Evolutionary conservation across 768 basidiomycete genomes (phyloP), one percentile per base, ranked within the genome.

Genomic region (Pleurotus sapidus): DNA sequence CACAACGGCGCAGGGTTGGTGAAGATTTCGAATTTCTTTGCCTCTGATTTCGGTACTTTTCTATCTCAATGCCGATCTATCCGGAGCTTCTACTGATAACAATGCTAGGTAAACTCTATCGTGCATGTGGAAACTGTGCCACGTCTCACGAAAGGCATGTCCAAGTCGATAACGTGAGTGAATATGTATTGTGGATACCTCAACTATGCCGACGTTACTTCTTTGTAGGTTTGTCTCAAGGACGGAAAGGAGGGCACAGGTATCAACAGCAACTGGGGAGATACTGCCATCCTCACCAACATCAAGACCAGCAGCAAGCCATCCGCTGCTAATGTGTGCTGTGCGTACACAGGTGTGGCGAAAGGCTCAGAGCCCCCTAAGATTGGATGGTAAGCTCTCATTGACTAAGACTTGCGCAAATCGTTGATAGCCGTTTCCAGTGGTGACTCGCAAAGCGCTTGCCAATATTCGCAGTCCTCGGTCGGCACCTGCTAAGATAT

Each of bases 241-340:
- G 49, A 57, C 37, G 68, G 68, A 24, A 64, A 63, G 3, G 59
- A 62, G 30, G 67, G 59, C 50, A 64, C 68, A 5, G 68, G 68
- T 18, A 69, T 69, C 58, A 69, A 69, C 59, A 51, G 64, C 18
- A 69, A 69, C 64, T 69, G 56, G 47, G 68, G 68, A 17, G 68
- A 68, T 57, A 67, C 66, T n/a, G 66, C 65, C n/a, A 61, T 60
- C 8, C 56, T 69, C 5, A 60, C 63, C 20, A 62, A 61, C 39
- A 49, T 69, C 56, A 67, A 61, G 48, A 69, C 66, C 39, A 64
- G 55, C 38, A 65, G 68, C 48, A 65, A 69, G 55, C 68, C 68
- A 40, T 66, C 63, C 11, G 54, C 12, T 23, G 38, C 63, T 1
- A 67, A 66, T 34, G 66, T 67, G 23, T 69, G 68, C 59, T 69